These are phyloP conservation scores for Aspergillus bombycis DNA, from an alignment of 2,329 filamentous ascomycete species.

Conservation along the genomic window DNA sequence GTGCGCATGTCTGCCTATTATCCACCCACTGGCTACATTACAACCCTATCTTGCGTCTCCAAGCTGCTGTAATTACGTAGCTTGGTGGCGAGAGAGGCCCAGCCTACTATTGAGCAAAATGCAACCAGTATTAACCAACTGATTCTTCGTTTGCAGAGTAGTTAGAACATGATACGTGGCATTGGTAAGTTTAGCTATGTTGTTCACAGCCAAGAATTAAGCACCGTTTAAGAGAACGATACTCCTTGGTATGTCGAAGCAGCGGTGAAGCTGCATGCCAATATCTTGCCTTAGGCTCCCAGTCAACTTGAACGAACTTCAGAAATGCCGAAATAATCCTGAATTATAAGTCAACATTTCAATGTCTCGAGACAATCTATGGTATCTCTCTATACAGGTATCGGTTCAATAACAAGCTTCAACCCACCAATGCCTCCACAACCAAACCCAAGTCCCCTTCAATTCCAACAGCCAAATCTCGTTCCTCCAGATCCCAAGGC, in stretches of 20 bases:
- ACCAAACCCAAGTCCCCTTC: constrained; percentile 15
- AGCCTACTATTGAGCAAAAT: not conserved
- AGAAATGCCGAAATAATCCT: no score
- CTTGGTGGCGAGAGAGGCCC: not conserved
- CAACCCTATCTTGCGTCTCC: not conserved
- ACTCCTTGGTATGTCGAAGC: not conserved
- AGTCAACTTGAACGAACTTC: not conserved
- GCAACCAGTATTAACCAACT: not conserved
- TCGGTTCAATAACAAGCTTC: not conserved
- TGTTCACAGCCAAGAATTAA: not conserved
- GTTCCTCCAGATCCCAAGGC: constrained; percentile 25
- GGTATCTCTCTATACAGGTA: not conserved
- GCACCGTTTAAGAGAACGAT: not conserved
- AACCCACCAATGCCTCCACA: constrained; percentile 4
- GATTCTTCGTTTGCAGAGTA: not conserved
- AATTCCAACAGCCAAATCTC: constrained; percentile 20
- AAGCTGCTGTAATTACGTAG: not conserved
- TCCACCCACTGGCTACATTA: not conserved
- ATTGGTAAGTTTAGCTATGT: not conserved
- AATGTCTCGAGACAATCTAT: not conserved
- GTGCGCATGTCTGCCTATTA: not conserved
- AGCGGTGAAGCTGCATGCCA: not conserved
- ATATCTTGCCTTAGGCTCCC: not conserved
- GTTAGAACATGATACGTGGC: not conserved
- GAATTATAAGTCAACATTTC: no score